A percentile compares a stretch with the other conserved stretches of the same genome.
Evolutionary conservation across 495 filamentous ascomycete genomes (phyloP).

Genomic region (Podospora pseudopauciseta): DNA sequence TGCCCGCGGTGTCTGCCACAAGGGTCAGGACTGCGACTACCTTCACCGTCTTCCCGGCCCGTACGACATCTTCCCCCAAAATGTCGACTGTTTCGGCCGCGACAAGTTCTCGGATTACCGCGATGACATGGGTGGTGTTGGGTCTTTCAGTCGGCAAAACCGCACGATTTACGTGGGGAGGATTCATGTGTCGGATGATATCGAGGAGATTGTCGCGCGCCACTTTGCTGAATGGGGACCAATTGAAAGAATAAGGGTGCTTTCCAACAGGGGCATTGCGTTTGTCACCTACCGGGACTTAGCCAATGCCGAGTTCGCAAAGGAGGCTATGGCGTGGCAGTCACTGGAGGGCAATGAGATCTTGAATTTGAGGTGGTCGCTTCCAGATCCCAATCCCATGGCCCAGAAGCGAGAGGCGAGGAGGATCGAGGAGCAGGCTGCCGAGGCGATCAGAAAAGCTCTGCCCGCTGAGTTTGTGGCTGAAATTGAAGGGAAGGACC

Average conservation of each 20-base stretch:
- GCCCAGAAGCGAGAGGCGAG: slow-evolving; percentile 89
- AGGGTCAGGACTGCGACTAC: slow-evolving; percentile 90
- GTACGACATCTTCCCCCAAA: slow-evolving; percentile 81
- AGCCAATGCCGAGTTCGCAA: slow-evolving; percentile 83
- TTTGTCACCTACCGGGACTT: slow-evolving; percentile 89
- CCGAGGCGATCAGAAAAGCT: slow-evolving; percentile 85
- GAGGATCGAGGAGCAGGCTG: slow-evolving; percentile 94
- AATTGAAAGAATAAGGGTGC: slow-evolving; percentile 80
- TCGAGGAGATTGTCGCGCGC: slow-evolving; percentile 90
- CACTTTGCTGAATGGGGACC: slow-evolving; percentile 95
- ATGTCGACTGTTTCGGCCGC: slow-evolving; percentile 89
- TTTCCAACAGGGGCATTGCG: slow-evolving; percentile 85
- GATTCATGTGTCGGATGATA: slow-evolving; percentile 95
- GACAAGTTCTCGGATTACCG: slow-evolving; percentile 85
- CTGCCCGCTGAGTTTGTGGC: slow-evolving; percentile 90
- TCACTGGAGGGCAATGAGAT: slow-evolving; percentile 77
- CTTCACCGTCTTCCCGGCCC: slow-evolving; percentile 81
- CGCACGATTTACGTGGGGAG: slow-evolving; percentile 88
- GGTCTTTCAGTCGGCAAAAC: slow-evolving; percentile 85
- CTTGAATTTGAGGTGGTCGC: slow-evolving; percentile 95
- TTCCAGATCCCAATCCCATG: slow-evolving; percentile 91
- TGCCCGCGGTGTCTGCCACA: slow-evolving; percentile 59
- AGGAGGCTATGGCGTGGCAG: slow-evolving; percentile 87
- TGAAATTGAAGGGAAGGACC: slow-evolving; percentile 88
- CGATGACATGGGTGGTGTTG: slow-evolving; percentile 95